These are phyloP conservation scores for Saksenaea vasiformis DNA, from an alignment of 371 early-diverging fungal species.

Conservation along the genomic window DNA sequence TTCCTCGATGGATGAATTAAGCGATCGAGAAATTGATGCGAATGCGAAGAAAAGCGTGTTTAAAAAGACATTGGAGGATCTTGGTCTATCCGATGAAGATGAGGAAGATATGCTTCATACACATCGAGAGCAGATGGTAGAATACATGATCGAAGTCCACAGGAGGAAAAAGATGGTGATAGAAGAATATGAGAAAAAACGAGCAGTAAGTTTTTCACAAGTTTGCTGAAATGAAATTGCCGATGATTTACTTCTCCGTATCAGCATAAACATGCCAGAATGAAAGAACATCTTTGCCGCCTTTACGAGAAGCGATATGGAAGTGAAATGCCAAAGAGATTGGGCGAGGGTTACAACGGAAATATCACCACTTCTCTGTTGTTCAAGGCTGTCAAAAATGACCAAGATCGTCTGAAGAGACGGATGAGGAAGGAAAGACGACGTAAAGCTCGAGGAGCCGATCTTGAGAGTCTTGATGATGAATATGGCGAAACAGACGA, in stretches of 20 bases:
- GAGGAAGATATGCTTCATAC: slow-evolving; percentile 38
- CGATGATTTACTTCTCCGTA: not conserved
- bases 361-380: slow-evolving; percentile 11
- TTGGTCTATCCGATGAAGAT: slow-evolving; percentile 24
- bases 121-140: slow-evolving; percentile 38
- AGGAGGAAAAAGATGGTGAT: slow-evolving; percentile 33
- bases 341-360: slow-evolving; percentile 6
- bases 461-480: not conserved
- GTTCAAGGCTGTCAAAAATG: slow-evolving; percentile 26
- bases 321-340: slow-evolving; percentile 21
- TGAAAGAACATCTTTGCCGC: slow-evolving; percentile 34
- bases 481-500: slow-evolving; percentile 7
- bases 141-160: slow-evolving; percentile 49
- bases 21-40: slow-evolving; percentile 14
- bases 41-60: slow-evolving; percentile 11
- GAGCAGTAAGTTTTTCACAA: slow-evolving; percentile 36
- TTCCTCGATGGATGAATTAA: slow-evolving; percentile 27
- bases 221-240: not conserved
- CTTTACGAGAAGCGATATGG: slow-evolving; percentile 45
- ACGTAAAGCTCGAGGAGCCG: slow-evolving; percentile 4
- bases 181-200: slow-evolving; percentile 46
- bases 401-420: slow-evolving; percentile 29
- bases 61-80: slow-evolving; percentile 27
- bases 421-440: slow-evolving; percentile 12
- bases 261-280: slow-evolving; percentile 30